Evolutionary conservation across 257 asterid species (phyloP), one percentile per base, ranked within the genome.

Genomic region (Solanum chiquidenum): DNA sequence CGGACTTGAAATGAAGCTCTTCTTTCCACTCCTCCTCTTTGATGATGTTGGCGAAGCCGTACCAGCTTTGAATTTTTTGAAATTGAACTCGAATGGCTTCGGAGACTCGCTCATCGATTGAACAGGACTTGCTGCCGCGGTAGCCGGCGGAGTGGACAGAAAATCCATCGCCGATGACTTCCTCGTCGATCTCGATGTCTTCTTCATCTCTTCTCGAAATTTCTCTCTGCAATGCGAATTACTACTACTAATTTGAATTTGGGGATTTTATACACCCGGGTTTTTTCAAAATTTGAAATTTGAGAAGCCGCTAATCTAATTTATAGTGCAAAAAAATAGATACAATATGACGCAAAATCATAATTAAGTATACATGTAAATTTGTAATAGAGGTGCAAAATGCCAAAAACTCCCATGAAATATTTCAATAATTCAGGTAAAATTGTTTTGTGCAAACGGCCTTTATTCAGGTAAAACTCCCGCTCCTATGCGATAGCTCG

Each of bases 21-120:
- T 89, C 76, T 86, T 89, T 44, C 82, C 89, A 86, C 83, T 91
- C 86, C 89, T 93, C 91, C 84, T 93, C 92, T 90, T 94, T 88
- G 21, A 29, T 4, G 88, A 33, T 14, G 92, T 82, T 29, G 95
- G 89, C 79, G 90, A 25, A 7, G 11, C 9, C 18, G n/a, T 38
- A 76, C 58, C 87, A 84, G 90, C 58, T 88, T 86, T 27, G 90
- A 86, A 80, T 31, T 89, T 87, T n/a, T 87, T 86, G 89, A 93
- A 91, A 49, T 92, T 66, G 92, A 94, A 93, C 23, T 88, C 93
- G 84, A 95, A 92, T 35, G 91, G 88, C 34, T 74, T 88, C 6
- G 95, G 96, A 62, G 94, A 93, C 52, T 91, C 93, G 62, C 90
- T 87, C 35, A 91, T 91, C 66, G 98, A 90, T 20, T 85, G 90